phyloP scores from a whole-genome alignment of 192 early-diverging fungal species.

The Rhizoclosmatium globosum region DNA sequence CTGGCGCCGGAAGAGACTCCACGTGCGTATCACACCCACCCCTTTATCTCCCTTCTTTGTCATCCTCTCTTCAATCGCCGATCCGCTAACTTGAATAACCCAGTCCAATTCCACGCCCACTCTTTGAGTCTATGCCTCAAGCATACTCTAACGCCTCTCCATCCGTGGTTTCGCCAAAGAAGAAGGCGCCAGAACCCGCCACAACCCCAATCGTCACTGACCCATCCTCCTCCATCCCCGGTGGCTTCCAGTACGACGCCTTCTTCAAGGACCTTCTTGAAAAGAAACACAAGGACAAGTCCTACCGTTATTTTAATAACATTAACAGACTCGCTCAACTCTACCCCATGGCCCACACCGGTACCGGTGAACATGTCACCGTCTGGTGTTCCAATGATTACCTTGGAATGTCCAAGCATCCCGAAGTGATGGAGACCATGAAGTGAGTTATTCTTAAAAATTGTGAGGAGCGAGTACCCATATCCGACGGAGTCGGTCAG shows the following conservation, averaged over 20 bases:
- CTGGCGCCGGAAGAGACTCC: no score
- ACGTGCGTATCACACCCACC: no score
- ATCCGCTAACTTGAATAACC: background rate
- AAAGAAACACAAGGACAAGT: conserved; percentile 97
- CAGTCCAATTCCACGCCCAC: background rate
- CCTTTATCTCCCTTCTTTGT: background rate
- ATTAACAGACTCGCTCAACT: conserved; percentile 95
- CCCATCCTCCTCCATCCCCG: background rate
- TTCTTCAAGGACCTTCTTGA: conserved; percentile 86
- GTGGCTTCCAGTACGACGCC: conserved; percentile 88
- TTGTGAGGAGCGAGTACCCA: no score
- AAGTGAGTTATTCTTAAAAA: conserved; percentile 82
- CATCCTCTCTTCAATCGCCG: background rate
- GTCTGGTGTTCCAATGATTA: conserved; percentile 99
- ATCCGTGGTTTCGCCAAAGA: background rate
- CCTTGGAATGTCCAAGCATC: conserved; percentile 94
- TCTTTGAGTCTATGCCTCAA: conserved; percentile 18
- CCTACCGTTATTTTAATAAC: conserved; percentile 99
- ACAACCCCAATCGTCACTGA: no score
- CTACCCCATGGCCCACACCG: conserved; percentile 95
- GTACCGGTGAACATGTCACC: conserved; percentile 85
- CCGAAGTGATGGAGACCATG: conserved; percentile 86
- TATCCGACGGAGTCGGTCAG: no score
- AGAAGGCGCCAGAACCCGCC: background rate
- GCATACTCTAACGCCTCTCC: background rate